Evolutionary conservation across 2,329 filamentous ascomycete species (phyloP), one percentile per base, ranked within the genome.

Genomic region (Pleoardoris graminearum): DNA sequence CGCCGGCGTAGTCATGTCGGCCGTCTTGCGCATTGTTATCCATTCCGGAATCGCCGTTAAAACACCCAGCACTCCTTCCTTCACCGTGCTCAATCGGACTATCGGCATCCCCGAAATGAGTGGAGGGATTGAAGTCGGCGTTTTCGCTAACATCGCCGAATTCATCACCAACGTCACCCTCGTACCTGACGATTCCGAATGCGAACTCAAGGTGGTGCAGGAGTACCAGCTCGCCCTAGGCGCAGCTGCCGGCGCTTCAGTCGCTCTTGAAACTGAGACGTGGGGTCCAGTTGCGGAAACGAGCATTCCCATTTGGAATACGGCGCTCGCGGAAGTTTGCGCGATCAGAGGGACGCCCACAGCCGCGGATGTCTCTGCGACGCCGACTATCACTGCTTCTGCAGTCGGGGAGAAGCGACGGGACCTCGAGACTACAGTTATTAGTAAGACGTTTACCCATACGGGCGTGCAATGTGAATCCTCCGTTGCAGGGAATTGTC

Each of bases 81-180:
- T 11, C 14, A 36, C 51, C 7, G 45, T 54, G 1, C 33, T 55
- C 33, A 36, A 48, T 22, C 35, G 29, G 6, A 23, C 27, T 3
- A 16, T 53, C 12, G 51, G 8, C 10, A 57, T 47, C 29, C 59
- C 22, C 30, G 68, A 10, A 57, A 55, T 77, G 2, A 73, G 72
- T 3, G 73, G 75, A 4, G 82, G 82, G 11, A 68, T 83, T 2
- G 77, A 79, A 48, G 75, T 79, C 4, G 71, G 74, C 16, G 68
- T 82, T 1, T 84, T 75, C 60, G 77, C 80, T 22, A 75, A 84
- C 55, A 60, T 85, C 4, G 82, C 80, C 23, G 77, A 84, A 46
- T 79, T 85, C 56, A 72, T 71, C 10, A 80, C 81, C 11, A 82
- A 80, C 54, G 66, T 85, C 30, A 82, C 80, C 0, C 67, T 68